phyloP scores from a whole-genome alignment of 352 stramenopile species.

The Hyaloperonospora arabidopsidis region DNA sequence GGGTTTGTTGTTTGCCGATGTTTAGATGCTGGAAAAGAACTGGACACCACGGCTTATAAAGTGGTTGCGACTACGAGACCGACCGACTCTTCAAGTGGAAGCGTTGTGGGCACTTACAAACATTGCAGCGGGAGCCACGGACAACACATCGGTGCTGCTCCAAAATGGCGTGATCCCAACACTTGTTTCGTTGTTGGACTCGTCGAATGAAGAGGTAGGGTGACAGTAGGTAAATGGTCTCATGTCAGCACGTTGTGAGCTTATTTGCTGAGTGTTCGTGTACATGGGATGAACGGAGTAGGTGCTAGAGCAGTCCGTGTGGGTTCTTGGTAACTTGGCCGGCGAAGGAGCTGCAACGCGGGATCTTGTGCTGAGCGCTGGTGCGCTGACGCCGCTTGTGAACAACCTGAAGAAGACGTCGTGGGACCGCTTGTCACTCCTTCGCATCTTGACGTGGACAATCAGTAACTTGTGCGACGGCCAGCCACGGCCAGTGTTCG shows the following conservation, averaged over 20 bases:
- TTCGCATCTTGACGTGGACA: conserved; percentile 89
- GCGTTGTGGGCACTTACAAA: conserved; percentile 93
- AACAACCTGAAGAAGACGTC: conserved; percentile 85
- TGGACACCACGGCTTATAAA: conserved; percentile 83
- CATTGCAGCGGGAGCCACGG: conserved; percentile 87
- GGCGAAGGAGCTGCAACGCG: conserved; percentile 83
- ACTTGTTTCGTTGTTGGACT: conserved; percentile 86
- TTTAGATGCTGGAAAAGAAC: conserved; percentile 85
- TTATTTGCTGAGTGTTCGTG: conserved; percentile 24
- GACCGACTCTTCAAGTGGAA: conserved; percentile 86
- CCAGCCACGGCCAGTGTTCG: conserved; percentile 83
- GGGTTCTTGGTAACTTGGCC: conserved; percentile 89
- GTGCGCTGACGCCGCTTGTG: conserved; percentile 77
- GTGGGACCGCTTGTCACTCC: conserved; percentile 73
- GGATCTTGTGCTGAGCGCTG: conserved; percentile 83
- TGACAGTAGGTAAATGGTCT: conserved; percentile 14
- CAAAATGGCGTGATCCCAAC: conserved; percentile 89
- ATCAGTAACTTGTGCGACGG: conserved; percentile 90
- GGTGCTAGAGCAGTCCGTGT: conserved; percentile 90
- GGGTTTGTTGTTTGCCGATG: conserved; percentile 1
- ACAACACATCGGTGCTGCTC: conserved; percentile 89
- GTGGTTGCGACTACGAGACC: conserved; percentile 71
- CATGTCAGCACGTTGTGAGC: conserved; percentile 19
- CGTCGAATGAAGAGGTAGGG: conserved; percentile 84
- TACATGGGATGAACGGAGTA: conserved; percentile 31